Conservation (phyloP, 2,329 filamentous ascomycete species). For the Aspergillus flavus region DNA sequence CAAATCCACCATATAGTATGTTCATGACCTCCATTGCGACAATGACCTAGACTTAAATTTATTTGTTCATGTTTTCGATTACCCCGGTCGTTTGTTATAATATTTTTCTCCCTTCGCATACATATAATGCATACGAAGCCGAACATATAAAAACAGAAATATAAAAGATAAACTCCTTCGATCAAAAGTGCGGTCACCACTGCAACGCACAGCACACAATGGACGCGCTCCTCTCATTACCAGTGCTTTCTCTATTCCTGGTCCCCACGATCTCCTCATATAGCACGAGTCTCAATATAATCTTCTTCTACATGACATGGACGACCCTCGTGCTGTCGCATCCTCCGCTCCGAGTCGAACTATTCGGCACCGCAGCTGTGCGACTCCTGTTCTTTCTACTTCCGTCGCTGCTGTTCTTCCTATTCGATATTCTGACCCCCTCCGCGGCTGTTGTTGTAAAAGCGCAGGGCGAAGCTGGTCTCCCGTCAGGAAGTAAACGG, state of each 20-base stretch:
- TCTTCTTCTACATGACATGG: conserved; percentile 93
- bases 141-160: not conserved
- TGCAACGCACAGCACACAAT: conserved; percentile 38
- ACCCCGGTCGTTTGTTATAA: not conserved
- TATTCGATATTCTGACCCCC: conserved; percentile 72
- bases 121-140: not conserved
- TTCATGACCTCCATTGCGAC: not conserved
- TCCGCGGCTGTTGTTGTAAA: conserved; percentile 71
- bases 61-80: not conserved
- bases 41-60: not conserved
- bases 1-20: not conserved
- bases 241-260: conserved; percentile 32
- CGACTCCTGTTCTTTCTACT: conserved; percentile 71
- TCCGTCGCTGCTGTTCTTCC: conserved; percentile 71
- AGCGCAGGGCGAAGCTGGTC: conserved; percentile 58
- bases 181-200: not conserved
- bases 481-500: conserved; percentile 47
- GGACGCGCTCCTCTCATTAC: conserved; percentile 53
- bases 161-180: not conserved
- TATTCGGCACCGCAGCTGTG: conserved; percentile 69
- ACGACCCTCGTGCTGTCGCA: conserved; percentile 78
- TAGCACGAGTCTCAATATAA: conserved; percentile 76
- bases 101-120: not conserved
- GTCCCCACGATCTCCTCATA: conserved; percentile 60
- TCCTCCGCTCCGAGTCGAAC: conserved; percentile 72